Base-by-base conservation (phyloP, 129 eudicot species). In the Centella asiatica region DNA sequence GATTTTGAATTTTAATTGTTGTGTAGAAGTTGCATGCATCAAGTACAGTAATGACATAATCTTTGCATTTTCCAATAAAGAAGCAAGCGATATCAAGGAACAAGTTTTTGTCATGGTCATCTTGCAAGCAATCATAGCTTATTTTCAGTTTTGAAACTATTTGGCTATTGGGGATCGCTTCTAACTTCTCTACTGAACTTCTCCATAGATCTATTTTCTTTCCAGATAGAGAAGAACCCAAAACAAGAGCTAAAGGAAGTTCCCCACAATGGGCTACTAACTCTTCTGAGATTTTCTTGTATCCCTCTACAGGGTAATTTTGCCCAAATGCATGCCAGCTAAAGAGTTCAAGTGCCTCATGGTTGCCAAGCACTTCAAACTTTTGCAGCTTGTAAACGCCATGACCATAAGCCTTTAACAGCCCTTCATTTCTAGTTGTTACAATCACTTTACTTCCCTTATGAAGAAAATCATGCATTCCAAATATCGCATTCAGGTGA, bases 221-320 rank as follows among this genome's bases (percentile, higher is more conserved):
- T 2, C 44, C 44, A 57, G 13, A 31, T 1, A 57, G 8, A 57
- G 62, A 57, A 28, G 62, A 31, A 17, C 62, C 62, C 40, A 57
- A 57, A 57, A 57, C 62, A 17, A 57, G 62, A 57, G 44, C 62
- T 57, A 57, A 32, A 15, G 44, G 62, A 57, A 57, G 62, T 1
- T 44, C 62, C 4, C 27, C 36, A 19, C 62, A 57, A 6, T 29
- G 60, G 3, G 15, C 7, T 18, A 55, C 60, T n/a, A 55, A 0
- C 4, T 28, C 27, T 55, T 55, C 15, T 1, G 39, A 27, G 60
- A 7, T 36, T 37, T 55, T 4, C 60, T 25, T 17, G n/a, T 24
- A 55, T 11, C 20, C 20, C 27, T 12, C 39, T 9, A 7, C 1
- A 12, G 60, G 60, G 15, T n/a, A 19, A 13, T 19, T 55, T 2